Evolutionary conservation across 2,329 filamentous ascomycete species (phyloP), one percentile per base, ranked within the genome.

Genomic region (Colletotrichum godetiae): DNA sequence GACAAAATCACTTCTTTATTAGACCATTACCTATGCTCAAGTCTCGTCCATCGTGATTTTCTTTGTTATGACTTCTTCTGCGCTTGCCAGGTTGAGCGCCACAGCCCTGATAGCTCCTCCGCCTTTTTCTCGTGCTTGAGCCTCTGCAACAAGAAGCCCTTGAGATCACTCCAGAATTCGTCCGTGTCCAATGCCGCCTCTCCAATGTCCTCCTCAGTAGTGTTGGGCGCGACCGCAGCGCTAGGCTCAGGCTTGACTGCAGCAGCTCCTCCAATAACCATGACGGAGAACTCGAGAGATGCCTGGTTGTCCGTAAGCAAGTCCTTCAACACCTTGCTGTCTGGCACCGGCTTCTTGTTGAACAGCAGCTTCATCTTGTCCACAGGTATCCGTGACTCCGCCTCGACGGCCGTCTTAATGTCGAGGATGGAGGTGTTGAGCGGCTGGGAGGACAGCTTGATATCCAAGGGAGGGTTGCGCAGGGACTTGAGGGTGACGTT

Each of bases 161-260:
- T 91, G 75, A 99, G 82, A 84, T 98, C 97, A 10, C 84, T 84
- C 97, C 97, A 99, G 80, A 99, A 99, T 68, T 89, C 91, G 7
- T 92, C 90, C 13, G 90, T 92, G 79, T 90, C 85, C 75, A 97
- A 80, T 24, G 93, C 88, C 33, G 89, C 89, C 67, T 83, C 84
- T 83, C 74, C 55, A 13, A 70, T 72, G 0, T 62, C 67, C 52
- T 57, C 68, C 55, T 68, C 65, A 5, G 60, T 60, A 53, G 71
- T 35, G 31, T 63, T 49, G 42, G 81, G 85, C 61, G 83, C 81
- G 11, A 70, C 78, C n/a, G 77, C 75, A 76, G 83, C 80, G 19
- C 42, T 49, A 29, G 79, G 77, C 71, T 84, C 84, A 37, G 84
- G 84, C 67, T 83, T 81, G 59, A 85, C 84, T 0, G 84, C 86